A percentile compares a stretch with the other conserved stretches of the same genome.
These are phyloP conservation scores for Leavenworthia alabamica DNA, from an alignment of 345 rosid genomes.

Conservation along the genomic window DNA sequence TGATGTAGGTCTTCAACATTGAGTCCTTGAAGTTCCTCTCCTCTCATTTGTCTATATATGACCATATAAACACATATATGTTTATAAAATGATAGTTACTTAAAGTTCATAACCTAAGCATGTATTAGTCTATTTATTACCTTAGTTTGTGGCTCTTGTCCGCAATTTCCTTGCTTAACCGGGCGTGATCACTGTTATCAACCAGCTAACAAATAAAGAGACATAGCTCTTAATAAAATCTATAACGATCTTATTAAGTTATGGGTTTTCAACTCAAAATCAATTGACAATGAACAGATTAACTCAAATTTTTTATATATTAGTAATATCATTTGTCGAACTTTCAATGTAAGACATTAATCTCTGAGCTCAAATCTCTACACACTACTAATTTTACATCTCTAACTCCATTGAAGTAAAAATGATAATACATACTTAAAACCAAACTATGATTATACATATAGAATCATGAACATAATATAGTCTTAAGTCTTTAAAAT, in stretches of 20 bases:
- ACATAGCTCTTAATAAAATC: not conserved
- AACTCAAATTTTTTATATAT: too few species aligned
- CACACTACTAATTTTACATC: too few species aligned
- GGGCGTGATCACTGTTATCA: constrained; percentile 49
- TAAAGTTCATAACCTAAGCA: too few species aligned
- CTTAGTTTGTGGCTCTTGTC: constrained; percentile 67
- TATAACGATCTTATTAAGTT: not conserved
- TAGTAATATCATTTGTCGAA: too few species aligned
- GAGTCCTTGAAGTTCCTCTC: constrained; percentile 83
- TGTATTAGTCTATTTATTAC: too few species aligned
- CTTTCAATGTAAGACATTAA: too few species aligned
- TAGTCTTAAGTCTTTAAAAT: too few species aligned
- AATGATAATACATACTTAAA: too few species aligned
- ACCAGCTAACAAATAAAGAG: constrained; percentile 43
- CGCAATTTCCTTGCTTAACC: constrained; percentile 61
- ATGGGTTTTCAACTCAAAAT: too few species aligned
- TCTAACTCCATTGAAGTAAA: too few species aligned
- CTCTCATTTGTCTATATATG: constrained; percentile 79
- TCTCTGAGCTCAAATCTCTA: not conserved
- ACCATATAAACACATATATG: constrained; percentile 1
- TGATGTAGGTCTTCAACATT: constrained; percentile 62
- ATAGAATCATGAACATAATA: not conserved
- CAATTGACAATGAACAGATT: too few species aligned
- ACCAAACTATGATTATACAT: not conserved
- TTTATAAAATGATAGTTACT: too few species aligned